Base-by-base conservation (phyloP, 2,329 filamentous ascomycete species). In the Verticillium alfalfae region DNA sequence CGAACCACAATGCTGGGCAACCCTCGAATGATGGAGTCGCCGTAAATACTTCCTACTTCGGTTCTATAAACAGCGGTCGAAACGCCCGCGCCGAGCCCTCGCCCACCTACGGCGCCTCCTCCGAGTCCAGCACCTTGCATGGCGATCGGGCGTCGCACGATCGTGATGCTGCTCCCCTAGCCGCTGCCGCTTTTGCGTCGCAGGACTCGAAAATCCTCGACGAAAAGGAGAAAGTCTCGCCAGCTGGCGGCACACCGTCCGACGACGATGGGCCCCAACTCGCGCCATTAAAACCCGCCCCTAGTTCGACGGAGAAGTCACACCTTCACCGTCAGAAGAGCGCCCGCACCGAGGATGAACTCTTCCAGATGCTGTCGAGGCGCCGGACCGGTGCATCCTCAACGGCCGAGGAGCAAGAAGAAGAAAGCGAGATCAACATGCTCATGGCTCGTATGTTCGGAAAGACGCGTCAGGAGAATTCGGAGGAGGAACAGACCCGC, bases 391-490 rank as follows among this genome's bases (percentile, higher is more conserved):
- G 64, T 55, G 67, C 68, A 0, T 64, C 68, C 5, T 70, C 66
- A 0, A 73, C 78, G 5, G 80, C 80, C 56, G 76, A 77, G 56
- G 77, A 78, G n/a, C 59, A 60, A 0, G 71, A 74, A 15, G 74
- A 77, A n/a, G 65, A 69, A 2, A 65, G 72, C n/a, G 84, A 87
- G 67, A 83, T 88, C 37, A 79, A 87, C 58, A 77, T 79, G 12
- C 74, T 91, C 45, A 86, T 92, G 78, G 90, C 87, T 0, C 84
- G 84, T 3, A 89, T 92, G 82, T 92, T 91, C 67, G 89, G 89
- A 6, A 76, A 79, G 38, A 83, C 83, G 22, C 80, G 89, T 6
- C 87, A 88, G 66, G 80, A 83, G 55, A 77, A 84, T n/a, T 89
- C 86, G 1, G 84, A 90, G 64, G 88, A 89, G 64, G 88, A 90